Evolutionary conservation across 768 basidiomycete genomes (phyloP).

Genomic region (Trametes cubensis): DNA sequence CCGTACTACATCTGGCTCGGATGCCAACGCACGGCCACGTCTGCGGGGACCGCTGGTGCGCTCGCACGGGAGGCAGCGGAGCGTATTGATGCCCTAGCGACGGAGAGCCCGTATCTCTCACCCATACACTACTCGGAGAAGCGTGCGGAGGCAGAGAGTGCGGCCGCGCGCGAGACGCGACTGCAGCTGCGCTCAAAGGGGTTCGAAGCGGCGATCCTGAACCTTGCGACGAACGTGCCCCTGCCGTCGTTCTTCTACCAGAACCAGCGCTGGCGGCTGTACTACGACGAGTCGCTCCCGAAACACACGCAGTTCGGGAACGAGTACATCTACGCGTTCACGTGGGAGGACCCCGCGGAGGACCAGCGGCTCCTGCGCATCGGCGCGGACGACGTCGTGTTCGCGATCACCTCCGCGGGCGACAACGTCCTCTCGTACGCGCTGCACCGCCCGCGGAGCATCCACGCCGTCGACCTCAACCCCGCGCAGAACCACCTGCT

Average conservation of each 20-base stretch:
- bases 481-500: constrained; percentile 77
- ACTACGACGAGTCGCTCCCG: constrained; percentile 59
- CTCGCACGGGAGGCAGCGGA: constrained; percentile 65
- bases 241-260: constrained; percentile 69
- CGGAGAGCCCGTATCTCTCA: constrained; percentile 37
- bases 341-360: constrained; percentile 71
- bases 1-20: constrained; percentile 81
- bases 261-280: constrained; percentile 64
- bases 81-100: constrained; percentile 35
- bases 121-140: constrained; percentile 40
- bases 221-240: constrained; percentile 48
- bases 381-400: constrained; percentile 61
- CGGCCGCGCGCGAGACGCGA: constrained; percentile 35
- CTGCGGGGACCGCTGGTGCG: constrained; percentile 55
- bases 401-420: constrained; percentile 77
- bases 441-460: constrained; percentile 63
- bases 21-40: constrained; percentile 62
- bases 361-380: constrained; percentile 69
- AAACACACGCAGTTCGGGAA: constrained; percentile 69
- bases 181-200: constrained; percentile 29
- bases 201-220: constrained; percentile 42
- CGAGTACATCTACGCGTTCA: constrained; percentile 62
- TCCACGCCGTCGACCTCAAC: constrained; percentile 78
- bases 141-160: constrained; percentile 46
- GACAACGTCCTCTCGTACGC: constrained; percentile 84